Conservation (phyloP, 2,329 filamentous ascomycete species). For the Gremmenia infestans region DNA sequence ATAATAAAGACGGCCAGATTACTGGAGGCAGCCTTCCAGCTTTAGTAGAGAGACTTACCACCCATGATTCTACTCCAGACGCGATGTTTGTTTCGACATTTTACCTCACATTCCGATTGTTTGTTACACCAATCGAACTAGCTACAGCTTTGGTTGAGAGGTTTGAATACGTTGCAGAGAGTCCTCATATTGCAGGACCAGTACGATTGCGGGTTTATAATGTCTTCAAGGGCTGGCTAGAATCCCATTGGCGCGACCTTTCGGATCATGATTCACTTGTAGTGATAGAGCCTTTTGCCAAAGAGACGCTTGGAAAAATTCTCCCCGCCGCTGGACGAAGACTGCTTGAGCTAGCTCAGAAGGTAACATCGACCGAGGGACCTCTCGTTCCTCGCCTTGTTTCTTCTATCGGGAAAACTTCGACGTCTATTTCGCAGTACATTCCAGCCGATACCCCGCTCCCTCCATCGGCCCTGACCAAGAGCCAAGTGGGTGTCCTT, state of each 20-base stretch:
- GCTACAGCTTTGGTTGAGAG: conserved; percentile 81
- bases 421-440: conserved; percentile 66
- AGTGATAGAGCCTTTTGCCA: conserved; percentile 75
- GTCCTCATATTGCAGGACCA: conserved; percentile 66
- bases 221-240: conserved; percentile 93
- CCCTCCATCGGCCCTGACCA: conserved; percentile 65
- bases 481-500: conserved; percentile 69
- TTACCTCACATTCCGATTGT: conserved; percentile 92
- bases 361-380: conserved; percentile 67
- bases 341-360: conserved; percentile 73
- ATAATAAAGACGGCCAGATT: conserved; percentile 93
- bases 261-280: conserved; percentile 72
- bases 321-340: conserved; percentile 75
- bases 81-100: conserved; percentile 90
- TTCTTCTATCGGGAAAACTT: conserved; percentile 85
- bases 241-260: conserved; percentile 87
- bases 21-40: conserved; percentile 86
- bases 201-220: conserved; percentile 93
- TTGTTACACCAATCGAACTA: conserved; percentile 75
- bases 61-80: conserved; percentile 88
- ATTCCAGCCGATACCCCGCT: conserved; percentile 66
- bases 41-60: conserved; percentile 89
- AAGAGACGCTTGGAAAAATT: conserved; percentile 60
- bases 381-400: conserved; percentile 77
- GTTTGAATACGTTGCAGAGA: conserved; percentile 86